Conservation (phyloP, 2,329 filamentous ascomycete genomes). For the Alternaria ventricosa region DNA sequence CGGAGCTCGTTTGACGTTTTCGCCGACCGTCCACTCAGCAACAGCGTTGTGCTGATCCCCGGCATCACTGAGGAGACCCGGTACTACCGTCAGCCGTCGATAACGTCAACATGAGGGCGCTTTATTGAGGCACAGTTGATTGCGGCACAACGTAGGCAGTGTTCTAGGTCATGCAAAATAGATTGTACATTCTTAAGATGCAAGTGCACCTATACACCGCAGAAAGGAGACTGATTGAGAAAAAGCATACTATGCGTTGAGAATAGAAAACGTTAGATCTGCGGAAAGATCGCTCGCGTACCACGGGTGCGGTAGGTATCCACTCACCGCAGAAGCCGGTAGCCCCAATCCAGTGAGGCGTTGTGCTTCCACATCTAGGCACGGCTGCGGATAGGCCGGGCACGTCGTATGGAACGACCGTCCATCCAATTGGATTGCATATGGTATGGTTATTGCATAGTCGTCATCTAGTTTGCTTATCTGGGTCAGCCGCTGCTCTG, state of each 20-base stretch:
- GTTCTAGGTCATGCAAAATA: background rate
- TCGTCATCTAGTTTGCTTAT: slow-evolving; percentile 33
- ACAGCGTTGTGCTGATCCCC: slow-evolving; percentile 17
- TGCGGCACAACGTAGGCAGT: background rate
- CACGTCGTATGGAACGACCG: slow-evolving; percentile 9
- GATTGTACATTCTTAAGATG: background rate
- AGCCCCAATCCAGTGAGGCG: slow-evolving; percentile 20
- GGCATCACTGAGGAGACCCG: slow-evolving; percentile 35
- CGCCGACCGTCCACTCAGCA: slow-evolving; percentile 23
- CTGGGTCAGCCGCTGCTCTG: slow-evolving; percentile 19
- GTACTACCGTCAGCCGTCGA: slow-evolving; percentile 11
- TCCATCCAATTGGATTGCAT: slow-evolving; percentile 22
- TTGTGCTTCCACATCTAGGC: slow-evolving; percentile 13
- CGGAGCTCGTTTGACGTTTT: slow-evolving; percentile 11
- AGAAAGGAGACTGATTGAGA: slow-evolving; percentile 1
- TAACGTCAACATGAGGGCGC: slow-evolving; percentile 16
- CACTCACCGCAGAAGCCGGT: slow-evolving; percentile 12
- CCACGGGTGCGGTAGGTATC: slow-evolving; percentile 1
- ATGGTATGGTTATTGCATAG: slow-evolving; percentile 19
- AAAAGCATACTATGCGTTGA: slow-evolving; percentile 4
- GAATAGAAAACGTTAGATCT: slow-evolving; percentile 1
- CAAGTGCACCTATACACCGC: background rate
- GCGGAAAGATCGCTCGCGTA: slow-evolving; percentile 4
- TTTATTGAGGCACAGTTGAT: slow-evolving; percentile 5
- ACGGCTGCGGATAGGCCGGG: slow-evolving; percentile 10